Conservation (phyloP, 768 basidiomycete species). For the Russula foetens region DNA sequence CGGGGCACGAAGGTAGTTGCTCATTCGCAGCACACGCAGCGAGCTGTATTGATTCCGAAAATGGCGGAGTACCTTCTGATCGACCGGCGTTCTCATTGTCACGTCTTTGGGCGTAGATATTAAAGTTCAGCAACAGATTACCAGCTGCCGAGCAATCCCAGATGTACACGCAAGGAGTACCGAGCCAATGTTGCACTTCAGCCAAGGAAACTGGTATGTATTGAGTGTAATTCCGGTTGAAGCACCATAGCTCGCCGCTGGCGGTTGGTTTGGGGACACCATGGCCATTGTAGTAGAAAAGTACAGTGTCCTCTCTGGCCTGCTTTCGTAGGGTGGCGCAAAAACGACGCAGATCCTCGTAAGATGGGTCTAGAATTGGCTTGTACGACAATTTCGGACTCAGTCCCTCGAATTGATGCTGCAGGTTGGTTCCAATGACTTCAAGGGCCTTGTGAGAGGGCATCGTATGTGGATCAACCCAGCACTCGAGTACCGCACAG, state of each 20-base stretch:
- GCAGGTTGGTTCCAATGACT: constrained; percentile 85
- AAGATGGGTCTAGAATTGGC: constrained; percentile 88
- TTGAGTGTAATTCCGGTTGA: constrained; percentile 94
- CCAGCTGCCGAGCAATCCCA: constrained; percentile 99
- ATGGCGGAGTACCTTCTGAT: constrained; percentile 55
- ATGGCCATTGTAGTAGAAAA: constrained; percentile 98
- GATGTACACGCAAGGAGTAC: constrained; percentile 92
- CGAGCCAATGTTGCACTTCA: constrained; percentile 90
- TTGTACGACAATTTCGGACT: constrained; percentile 94
- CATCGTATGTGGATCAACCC: constrained; percentile 94
- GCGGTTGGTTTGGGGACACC: constrained; percentile 96
- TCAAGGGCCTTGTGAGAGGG: constrained; percentile 91
- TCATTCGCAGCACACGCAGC: constrained; percentile 92
- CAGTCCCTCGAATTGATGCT: constrained; percentile 93
- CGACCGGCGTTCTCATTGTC: constrained; percentile 61
- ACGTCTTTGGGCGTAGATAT: constrained; percentile 63
- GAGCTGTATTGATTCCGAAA: constrained; percentile 85
- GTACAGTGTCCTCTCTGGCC: constrained; percentile 87
- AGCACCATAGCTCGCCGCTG: constrained; percentile 97
- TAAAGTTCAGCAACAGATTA: constrained; percentile 85
- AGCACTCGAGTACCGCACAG: constrained; percentile 90
- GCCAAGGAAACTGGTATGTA: constrained; percentile 95
- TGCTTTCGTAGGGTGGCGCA: constrained; percentile 76
- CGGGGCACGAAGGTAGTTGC: constrained; percentile 88
- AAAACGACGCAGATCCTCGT: constrained; percentile 86